Base-by-base conservation (phyloP, 345 rosid genomes). In the Citrus maxima region DNA sequence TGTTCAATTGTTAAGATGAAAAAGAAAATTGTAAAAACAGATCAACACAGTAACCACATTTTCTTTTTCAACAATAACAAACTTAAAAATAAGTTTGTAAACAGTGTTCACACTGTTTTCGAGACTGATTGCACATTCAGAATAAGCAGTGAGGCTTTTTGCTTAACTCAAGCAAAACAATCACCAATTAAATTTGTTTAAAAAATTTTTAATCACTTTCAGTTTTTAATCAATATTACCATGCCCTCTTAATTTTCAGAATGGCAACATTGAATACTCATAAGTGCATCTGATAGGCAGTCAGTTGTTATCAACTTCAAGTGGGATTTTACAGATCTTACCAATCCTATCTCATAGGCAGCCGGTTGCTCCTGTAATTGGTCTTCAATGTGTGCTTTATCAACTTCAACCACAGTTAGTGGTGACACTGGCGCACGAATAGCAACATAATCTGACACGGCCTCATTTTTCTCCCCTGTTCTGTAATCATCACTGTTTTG, bases 321-420 rank as follows among this genome's bases (percentile, higher is more conserved):
- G 24, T 4, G 24, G 28, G 34, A 54, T 51, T 71, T 35, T 30
- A 13, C 62, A 54, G 73, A 74, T 65, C 81, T 85, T 78, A 79
- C 76, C 34, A 80, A 78, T 66, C 78, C 79, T 82, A 88, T 90
- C 89, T 89, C 84, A 76, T 69, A 42, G 67, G 72, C 68, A 70
- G 51, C 63, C 18, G 86, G 81, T 38, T 85, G 83, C 81, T 67
- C 84, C 75, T 82, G 84, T 61, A 59, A 22, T 27, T 37, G 80
- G 59, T n/a, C 72, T 49, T 85, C 86, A 73, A 25, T 70, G 24
- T 75, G 67, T 78, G 84, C 82, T 75, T 56, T 84, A 71, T 80
- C 91, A 86, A 72, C 76, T 64, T 56, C 84, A 78, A 75, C 82
- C 46, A 67, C 35, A 79, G 63, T 76, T 32, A 72, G 22, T 61